phyloP scores from a whole-genome alignment of 495 filamentous ascomycete species.

The Cudoniella acicularis region DNA sequence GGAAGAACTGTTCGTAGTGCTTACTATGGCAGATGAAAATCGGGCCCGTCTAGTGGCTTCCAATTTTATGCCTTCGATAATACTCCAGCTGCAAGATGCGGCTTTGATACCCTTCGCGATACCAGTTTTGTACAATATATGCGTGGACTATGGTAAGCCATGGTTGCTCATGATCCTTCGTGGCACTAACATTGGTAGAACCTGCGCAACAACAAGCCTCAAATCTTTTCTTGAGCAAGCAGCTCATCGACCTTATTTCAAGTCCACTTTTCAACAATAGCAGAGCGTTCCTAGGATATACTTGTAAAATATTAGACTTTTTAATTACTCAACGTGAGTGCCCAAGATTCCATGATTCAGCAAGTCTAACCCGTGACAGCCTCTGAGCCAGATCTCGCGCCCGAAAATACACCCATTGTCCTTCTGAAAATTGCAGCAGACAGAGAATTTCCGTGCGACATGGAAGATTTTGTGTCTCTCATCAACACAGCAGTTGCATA shows the following conservation, averaged over 20 bases:
- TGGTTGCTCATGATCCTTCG: background rate
- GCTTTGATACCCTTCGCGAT: slow-evolving; percentile 55
- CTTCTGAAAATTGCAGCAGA: slow-evolving; percentile 23
- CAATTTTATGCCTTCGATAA: slow-evolving; percentile 51
- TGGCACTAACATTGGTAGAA: slow-evolving; percentile 31
- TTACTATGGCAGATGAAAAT: slow-evolving; percentile 59
- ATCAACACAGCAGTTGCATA: slow-evolving; percentile 28
- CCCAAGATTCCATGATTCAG: background rate
- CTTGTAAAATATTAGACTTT: slow-evolving; percentile 47
- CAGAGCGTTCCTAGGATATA: slow-evolving; percentile 32
- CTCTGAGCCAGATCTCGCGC: slow-evolving; percentile 23
- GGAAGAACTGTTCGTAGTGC: slow-evolving; percentile 1
- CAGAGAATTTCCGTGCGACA: slow-evolving; percentile 23
- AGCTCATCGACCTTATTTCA: slow-evolving; percentile 36
- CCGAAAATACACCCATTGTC: slow-evolving; percentile 27
- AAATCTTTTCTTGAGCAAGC: slow-evolving; percentile 35
- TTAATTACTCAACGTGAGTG: slow-evolving; percentile 40
- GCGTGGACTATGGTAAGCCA: slow-evolving; percentile 65
- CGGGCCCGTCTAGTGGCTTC: slow-evolving; percentile 59
- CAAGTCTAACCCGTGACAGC: slow-evolving; percentile 9
- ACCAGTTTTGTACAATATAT: slow-evolving; percentile 70
- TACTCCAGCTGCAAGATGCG: slow-evolving; percentile 47
- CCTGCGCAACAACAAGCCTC: slow-evolving; percentile 51
- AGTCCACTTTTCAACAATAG: slow-evolving; percentile 29
- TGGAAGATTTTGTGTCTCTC: slow-evolving; percentile 30